Percentiles rank a stretch among this genome's conserved stretches.
phyloP scores from a whole-genome alignment of 2,329 filamentous ascomycete species.

The Ophiostoma montium region DNA sequence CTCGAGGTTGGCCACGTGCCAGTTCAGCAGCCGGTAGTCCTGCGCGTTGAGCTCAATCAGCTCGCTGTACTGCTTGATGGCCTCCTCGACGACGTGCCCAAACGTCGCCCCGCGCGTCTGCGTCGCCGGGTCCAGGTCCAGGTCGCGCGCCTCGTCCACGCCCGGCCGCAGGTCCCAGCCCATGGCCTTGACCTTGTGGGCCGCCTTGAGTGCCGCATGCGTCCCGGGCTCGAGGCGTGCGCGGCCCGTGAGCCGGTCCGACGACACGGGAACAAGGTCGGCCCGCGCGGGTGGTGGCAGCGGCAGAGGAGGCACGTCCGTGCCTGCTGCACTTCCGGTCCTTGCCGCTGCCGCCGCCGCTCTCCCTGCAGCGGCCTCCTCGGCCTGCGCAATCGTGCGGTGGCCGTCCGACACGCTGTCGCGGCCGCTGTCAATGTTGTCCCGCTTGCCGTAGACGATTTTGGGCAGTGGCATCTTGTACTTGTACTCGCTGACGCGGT shows the following conservation, averaged over 20 bases:
- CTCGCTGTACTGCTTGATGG: conserved; percentile 73
- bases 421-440: conserved; percentile 67
- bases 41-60: conserved; percentile 72
- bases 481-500: conserved; percentile 82
- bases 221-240: conserved; percentile 45
- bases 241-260: conserved; percentile 56
- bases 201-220: conserved; percentile 55
- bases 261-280: conserved; percentile 47
- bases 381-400: conserved; percentile 57
- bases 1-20: conserved; percentile 96
- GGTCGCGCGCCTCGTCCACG: conserved; percentile 46
- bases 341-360: background rate
- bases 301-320: background rate
- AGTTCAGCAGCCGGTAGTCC: conserved; percentile 85
- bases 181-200: conserved; percentile 62
- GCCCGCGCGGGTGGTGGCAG: no score
- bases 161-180: conserved; percentile 66
- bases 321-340: background rate
- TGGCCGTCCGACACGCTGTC: conserved; percentile 59
- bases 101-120: conserved; percentile 56
- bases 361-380: conserved; percentile 48
- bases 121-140: conserved; percentile 57
- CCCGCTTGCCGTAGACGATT: conserved; percentile 68
- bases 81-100: conserved; percentile 81
- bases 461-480: conserved; percentile 57